Evolutionary conservation across 2,329 filamentous ascomycete species (phyloP), one percentile per base, ranked within the genome.

Genomic region (Penicillium glabrum): DNA sequence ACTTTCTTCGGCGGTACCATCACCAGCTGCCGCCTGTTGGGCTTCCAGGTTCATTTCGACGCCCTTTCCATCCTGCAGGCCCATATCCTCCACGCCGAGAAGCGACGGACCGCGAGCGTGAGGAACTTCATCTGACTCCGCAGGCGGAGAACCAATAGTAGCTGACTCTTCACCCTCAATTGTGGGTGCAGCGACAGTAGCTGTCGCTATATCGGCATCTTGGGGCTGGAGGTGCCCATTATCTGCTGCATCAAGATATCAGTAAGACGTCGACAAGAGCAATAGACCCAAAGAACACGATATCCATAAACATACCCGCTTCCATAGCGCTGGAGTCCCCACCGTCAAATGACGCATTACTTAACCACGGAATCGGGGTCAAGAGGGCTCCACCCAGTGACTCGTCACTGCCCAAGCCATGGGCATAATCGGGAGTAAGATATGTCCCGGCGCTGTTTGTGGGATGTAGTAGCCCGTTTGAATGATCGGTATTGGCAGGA

Each of bases 301-400:
- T 35, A n/a, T 46, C 37, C 37, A 26, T 46, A 10, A 35, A 61
- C 46, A 8, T 64, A 69, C 69, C 60, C 29, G 64, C 61, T 41
- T 56, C 55, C 26, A 69, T 44, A 46, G 54, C 54, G 58, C 54
- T 51, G 21, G 54, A 57, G 14, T 59, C 58, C 16, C 66, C 70
- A 27, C 59, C 62, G 19, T 67, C 71, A 1, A 73, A 66, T 1
- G 71, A 70, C 33, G 64, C 47, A 64, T 75, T 72, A 56, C 69
- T 81, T 50, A 98, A 79, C 95, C 95, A 99, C 0, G 93, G 90
- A 56, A 99, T 98, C 0, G 93, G 95, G 1, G 93, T 98, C 49
- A 99, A 80, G 19, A 97, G 80, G 0, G 95, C 95, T 7, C 95
- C 95, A 23, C 93, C 93, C 1, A 98, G 79, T 13, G 89, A 89